Base-by-base conservation (phyloP, 2,329 filamentous ascomycete species). In the Sclerotiophoma versabilis region DNA sequence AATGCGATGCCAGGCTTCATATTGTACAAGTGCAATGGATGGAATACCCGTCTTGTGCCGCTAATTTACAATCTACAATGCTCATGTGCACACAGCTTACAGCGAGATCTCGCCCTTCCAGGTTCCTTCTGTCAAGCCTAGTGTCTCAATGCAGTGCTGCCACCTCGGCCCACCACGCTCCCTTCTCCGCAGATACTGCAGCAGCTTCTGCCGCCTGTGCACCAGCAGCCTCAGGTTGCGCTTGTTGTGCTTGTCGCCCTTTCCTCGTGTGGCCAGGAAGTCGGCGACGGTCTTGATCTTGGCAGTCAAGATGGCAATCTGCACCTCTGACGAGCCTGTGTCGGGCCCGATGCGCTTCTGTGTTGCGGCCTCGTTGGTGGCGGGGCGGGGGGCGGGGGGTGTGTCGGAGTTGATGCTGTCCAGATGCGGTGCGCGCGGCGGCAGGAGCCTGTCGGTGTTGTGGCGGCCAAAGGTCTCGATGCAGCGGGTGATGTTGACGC, bases 241-340 rank as follows among this genome's bases (percentile, higher is more conserved):
- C 84, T 96, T 96, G 79, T 97, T 97, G 74, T 92, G 85, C 81
- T 96, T 96, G 73, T 99, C 95, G 73, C 89, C 92, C 75, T 89
- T 85, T 5, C 89, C 91, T 64, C 86, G 84, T 34, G 80, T 82
- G 69, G 89, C 83, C 45, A 96, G 77, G 62, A 88, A 87, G 63
- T 89, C 83, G 14, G 90, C 88, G 43, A 99, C 75, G 20, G 89
- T 87, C 59, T 91, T 83, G 72, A 99, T 99, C 83, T 97, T 98
- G 52, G 92, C 85, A 3, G 95, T 99, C 73, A 99, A 77, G 65
- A 99, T 96, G 38, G 92, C 93, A 63, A 96, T 92, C 80, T 99
- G 95, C n/a, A 99, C 96, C 78, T 99, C 95, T 6, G 91, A 91
- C 66, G 91, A 96, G 29, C 95, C 95, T 0, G 93, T 99, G 73